A percentile compares a stretch with the other conserved stretches of the same genome.
These are phyloP conservation scores for Aspergillus hiratsukae DNA, from an alignment of 2,329 filamentous ascomycete genomes.

Conservation along the genomic window DNA sequence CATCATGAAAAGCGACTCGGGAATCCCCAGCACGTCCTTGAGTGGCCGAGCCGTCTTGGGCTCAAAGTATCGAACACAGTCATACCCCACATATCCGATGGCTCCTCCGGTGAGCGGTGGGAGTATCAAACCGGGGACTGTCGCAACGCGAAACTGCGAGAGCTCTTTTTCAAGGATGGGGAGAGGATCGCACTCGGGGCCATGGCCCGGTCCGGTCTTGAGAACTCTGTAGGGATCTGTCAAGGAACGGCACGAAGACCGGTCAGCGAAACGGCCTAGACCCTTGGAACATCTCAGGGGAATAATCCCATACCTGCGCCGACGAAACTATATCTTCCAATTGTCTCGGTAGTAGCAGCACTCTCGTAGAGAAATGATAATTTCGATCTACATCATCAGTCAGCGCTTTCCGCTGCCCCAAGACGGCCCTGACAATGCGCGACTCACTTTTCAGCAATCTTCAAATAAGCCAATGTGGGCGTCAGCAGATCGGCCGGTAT, in stretches of 20 bases:
- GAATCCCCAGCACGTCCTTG: constrained; percentile 82
- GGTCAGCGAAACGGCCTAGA: constrained; percentile 8
- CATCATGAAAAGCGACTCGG: constrained; percentile 94
- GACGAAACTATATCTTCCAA: constrained; percentile 93
- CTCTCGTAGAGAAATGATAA: constrained; percentile 95
- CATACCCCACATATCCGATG: constrained; percentile 95
- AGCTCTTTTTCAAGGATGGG: constrained; percentile 78
- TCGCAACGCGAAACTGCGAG: constrained; percentile 69
- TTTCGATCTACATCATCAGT: constrained; percentile 49
- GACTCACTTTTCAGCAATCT: constrained; percentile 69
- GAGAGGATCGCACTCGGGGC: constrained; percentile 76
- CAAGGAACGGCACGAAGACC: not conserved
- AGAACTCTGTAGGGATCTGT: constrained; percentile 68
- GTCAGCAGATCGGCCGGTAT: constrained; percentile 91
- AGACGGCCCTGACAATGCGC: constrained; percentile 2
- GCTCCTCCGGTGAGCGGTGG: constrained; percentile 87
- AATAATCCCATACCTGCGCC: constrained; percentile 58
- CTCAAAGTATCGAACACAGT: constrained; percentile 97
- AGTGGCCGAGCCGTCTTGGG: constrained; percentile 87
- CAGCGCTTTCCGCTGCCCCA: not conserved
- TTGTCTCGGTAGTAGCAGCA: constrained; percentile 82
- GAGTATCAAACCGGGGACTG: constrained; percentile 75
- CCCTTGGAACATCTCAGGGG: not conserved
- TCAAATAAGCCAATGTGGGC: constrained; percentile 91
- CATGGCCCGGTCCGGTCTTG: constrained; percentile 82